These are phyloP conservation scores for Elsinoe batatas DNA, from an alignment of 2,329 filamentous ascomycete species.

Conservation along the genomic window DNA sequence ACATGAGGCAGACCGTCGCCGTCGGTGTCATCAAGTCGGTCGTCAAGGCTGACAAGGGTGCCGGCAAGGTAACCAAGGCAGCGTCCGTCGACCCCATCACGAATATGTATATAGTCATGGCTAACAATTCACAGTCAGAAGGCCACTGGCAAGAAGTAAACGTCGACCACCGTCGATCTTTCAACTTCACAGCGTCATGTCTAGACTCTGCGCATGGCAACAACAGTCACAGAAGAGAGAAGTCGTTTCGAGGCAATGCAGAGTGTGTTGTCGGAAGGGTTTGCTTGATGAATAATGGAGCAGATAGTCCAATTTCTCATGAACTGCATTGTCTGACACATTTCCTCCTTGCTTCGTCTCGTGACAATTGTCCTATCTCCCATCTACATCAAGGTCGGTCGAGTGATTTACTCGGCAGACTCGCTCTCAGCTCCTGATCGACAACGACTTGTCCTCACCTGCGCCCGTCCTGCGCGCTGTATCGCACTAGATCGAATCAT, in stretches of 20 bases:
- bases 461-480: too few relatives aligned
- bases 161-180: not conserved
- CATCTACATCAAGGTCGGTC: too few relatives aligned
- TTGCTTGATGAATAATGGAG: constrained; percentile 3
- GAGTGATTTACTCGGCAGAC: too few relatives aligned
- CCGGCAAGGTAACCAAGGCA: constrained; percentile 45
- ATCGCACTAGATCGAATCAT: too few relatives aligned
- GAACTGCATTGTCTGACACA: not conserved
- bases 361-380: too few relatives aligned
- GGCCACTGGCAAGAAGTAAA: constrained; percentile 31
- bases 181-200: not conserved
- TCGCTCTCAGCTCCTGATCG: too few relatives aligned
- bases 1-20: constrained; percentile 80
- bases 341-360: too few relatives aligned
- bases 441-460: too few relatives aligned
- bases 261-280: not conserved
- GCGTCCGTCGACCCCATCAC: too few relatives aligned
- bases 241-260: not conserved
- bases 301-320: constrained; percentile 7
- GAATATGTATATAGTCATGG: too few relatives aligned
- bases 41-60: constrained; percentile 38
- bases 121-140: constrained; percentile 18
- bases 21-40: constrained; percentile 87
- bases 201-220: not conserved
- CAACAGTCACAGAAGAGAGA: constrained; percentile 1